These are phyloP conservation scores for Cercophora newfieldiana DNA, from an alignment of 495 filamentous ascomycete genomes.

Conservation along the genomic window DNA sequence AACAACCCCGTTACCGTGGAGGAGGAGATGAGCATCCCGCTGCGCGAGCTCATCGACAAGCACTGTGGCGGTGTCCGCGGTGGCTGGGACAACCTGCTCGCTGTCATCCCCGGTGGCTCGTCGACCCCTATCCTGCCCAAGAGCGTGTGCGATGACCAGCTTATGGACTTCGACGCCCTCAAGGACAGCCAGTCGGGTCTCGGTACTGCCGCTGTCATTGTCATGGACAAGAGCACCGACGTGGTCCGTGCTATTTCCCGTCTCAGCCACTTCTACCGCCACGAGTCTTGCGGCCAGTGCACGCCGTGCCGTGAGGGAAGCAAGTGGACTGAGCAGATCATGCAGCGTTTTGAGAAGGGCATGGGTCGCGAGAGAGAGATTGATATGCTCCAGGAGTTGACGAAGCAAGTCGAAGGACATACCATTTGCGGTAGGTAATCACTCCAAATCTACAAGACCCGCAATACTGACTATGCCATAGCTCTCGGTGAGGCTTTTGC, in stretches of 20 bases:
- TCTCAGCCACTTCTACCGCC: constrained; percentile 94
- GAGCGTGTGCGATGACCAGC: constrained; percentile 81
- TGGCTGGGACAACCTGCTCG: constrained; percentile 96
- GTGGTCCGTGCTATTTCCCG: constrained; percentile 91
- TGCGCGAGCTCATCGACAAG: constrained; percentile 92
- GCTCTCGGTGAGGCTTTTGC: constrained; percentile 96
- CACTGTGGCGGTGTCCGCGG: constrained; percentile 96
- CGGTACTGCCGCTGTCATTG: constrained; percentile 96
- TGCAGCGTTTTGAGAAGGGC: constrained; percentile 91
- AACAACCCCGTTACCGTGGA: constrained; percentile 98
- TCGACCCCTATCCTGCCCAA: constrained; percentile 95
- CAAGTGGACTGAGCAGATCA: constrained; percentile 99
- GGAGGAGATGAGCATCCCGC: constrained; percentile 96
- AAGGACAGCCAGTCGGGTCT: constrained; percentile 97
- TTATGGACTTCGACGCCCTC: constrained; percentile 98
- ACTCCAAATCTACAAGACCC: neutral
- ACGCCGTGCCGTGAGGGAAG: constrained; percentile 96
- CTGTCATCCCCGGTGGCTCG: constrained; percentile 93
- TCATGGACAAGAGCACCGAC: constrained; percentile 97
- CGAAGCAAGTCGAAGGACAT: constrained; percentile 98
- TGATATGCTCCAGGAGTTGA: constrained; percentile 98
- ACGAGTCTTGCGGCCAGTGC: constrained; percentile 97
- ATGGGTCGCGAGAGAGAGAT: constrained; percentile 87
- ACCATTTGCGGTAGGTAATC: constrained; percentile 81
- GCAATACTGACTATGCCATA: constrained; percentile 21